These are phyloP conservation scores for Alternaria sp. DNA, from an alignment of 2,329 filamentous ascomycete genomes.

Conservation along the genomic window DNA sequence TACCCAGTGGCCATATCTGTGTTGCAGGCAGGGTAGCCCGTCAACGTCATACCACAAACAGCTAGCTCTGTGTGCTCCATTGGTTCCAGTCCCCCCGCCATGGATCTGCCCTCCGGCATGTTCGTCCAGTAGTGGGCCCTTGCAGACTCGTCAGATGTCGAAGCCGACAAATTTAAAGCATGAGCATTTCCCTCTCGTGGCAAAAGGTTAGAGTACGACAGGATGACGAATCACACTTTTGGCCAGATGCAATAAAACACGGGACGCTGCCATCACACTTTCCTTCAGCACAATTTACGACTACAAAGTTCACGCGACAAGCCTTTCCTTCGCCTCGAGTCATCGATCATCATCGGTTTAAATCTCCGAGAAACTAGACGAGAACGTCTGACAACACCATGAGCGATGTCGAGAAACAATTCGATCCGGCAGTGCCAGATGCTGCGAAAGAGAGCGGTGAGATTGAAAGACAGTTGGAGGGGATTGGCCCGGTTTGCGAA, in stretches of 20 bases:
- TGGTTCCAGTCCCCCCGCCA: constrained; percentile 38
- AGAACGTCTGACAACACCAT: constrained; percentile 25
- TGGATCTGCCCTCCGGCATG: constrained; percentile 22
- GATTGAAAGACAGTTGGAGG: constrained; percentile 38
- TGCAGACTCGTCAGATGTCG: constrained; percentile 19
- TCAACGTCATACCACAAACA: constrained; percentile 32
- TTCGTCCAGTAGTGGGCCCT: constrained; percentile 16
- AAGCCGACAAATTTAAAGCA: constrained; percentile 35
- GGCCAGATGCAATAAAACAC: constrained; percentile 25
- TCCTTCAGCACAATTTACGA: background rate
- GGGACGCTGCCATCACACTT: constrained; percentile 4
- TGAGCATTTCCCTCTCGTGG: constrained; percentile 22
- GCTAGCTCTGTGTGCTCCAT: constrained; percentile 29
- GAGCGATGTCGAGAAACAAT: constrained; percentile 42
- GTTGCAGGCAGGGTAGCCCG: constrained; percentile 24
- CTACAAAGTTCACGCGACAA: background rate
- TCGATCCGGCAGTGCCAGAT: constrained; percentile 22
- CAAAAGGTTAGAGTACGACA: constrained; percentile 17
- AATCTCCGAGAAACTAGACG: constrained; percentile 4
- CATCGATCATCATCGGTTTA: constrained; percentile 9
- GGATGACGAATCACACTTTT: constrained; percentile 34
- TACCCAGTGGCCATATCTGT: constrained; percentile 21
- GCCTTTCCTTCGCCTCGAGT: constrained; percentile 9
- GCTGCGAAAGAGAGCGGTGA: constrained; percentile 35
- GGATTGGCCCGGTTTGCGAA: constrained; percentile 56